Evolutionary conservation across 768 basidiomycete genomes (phyloP).

Genomic region (Fomitopsis serialis): DNA sequence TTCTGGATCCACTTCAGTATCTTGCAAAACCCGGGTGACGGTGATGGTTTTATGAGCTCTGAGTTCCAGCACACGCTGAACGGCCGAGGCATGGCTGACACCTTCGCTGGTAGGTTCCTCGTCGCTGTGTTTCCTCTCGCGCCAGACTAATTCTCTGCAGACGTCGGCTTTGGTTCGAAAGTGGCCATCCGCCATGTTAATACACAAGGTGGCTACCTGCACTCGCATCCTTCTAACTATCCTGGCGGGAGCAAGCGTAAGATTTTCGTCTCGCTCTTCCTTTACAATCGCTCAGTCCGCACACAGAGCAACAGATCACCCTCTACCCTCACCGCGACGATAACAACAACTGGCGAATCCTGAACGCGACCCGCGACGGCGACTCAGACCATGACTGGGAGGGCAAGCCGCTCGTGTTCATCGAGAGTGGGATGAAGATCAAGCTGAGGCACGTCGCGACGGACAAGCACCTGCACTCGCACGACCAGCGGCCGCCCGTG

Average conservation of each 20-base stretch:
- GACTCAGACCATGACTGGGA: slow-evolving; percentile 43
- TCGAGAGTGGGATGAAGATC: slow-evolving; percentile 65
- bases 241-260: slow-evolving; percentile 87
- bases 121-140: not conserved
- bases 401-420: slow-evolving; percentile 48
- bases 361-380: slow-evolving; percentile 60
- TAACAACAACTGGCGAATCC: slow-evolving; percentile 91
- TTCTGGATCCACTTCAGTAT: slow-evolving; percentile 94
- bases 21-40: slow-evolving; percentile 86
- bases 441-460: slow-evolving; percentile 79
- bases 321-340: slow-evolving; percentile 97
- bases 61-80: slow-evolving; percentile 96
- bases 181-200: slow-evolving; percentile 87
- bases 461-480: slow-evolving; percentile 87
- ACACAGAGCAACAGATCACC: slow-evolving; percentile 92
- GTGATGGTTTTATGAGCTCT: slow-evolving; percentile 98
- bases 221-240: slow-evolving; percentile 89
- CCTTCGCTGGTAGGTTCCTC: slow-evolving; percentile 65
- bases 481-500: slow-evolving; percentile 90
- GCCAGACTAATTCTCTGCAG: slow-evolving; percentile 30
- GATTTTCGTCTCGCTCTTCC: slow-evolving; percentile 17
- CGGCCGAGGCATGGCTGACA: slow-evolving; percentile 89
- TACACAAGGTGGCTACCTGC: slow-evolving; percentile 98
- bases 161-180: slow-evolving; percentile 80
- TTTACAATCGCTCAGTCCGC: not conserved